Conservation (phyloP, 1,284 basidiomycete species). For the Apiotrichum mycotoxinovorans region DNA sequence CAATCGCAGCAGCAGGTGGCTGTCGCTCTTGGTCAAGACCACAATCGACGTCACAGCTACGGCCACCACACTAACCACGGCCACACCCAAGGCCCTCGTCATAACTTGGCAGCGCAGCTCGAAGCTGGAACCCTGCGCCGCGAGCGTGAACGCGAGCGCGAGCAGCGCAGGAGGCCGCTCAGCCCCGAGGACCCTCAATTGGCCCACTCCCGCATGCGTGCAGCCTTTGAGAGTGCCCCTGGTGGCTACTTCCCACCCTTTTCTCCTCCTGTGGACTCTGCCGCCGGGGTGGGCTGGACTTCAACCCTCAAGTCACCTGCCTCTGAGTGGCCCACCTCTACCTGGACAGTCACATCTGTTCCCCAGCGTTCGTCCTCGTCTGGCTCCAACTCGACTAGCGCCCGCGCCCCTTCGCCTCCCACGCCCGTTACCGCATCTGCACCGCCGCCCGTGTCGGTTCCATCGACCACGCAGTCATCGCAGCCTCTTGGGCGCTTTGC, state of each 20-base stretch:
- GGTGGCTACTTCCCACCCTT: slow-evolving; percentile 15
- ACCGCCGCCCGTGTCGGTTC: background rate
- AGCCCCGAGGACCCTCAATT: slow-evolving; percentile 22
- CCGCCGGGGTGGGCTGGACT: slow-evolving; percentile 20
- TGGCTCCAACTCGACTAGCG: slow-evolving; percentile 5
- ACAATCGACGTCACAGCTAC: slow-evolving; percentile 13
- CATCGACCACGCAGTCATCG: slow-evolving; percentile 5
- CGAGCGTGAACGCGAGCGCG: slow-evolving; percentile 19
- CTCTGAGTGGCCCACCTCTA: slow-evolving; percentile 9
- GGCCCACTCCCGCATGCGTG: slow-evolving; percentile 15
- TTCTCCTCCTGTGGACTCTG: slow-evolving; percentile 16
- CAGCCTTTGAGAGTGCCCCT: slow-evolving; percentile 30
- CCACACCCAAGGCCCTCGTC: slow-evolving; percentile 16
- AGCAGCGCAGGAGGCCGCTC: slow-evolving; percentile 10
- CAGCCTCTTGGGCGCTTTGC: slow-evolving; percentile 31
- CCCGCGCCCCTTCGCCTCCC: slow-evolving; percentile 12
- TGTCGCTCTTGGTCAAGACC: slow-evolving; percentile 5
- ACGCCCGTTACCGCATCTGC: background rate
- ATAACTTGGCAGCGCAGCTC: slow-evolving; percentile 28
- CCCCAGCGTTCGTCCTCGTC: slow-evolving; percentile 10
- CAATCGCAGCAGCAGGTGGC: slow-evolving; percentile 17
- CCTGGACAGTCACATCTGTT: slow-evolving; percentile 5
- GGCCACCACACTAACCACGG: slow-evolving; percentile 3
- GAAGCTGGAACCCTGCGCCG: slow-evolving; percentile 24
- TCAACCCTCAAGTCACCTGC: slow-evolving; percentile 4